Evolutionary conservation across 2,329 filamentous ascomycete species (phyloP).

Genomic region (Macrophomina phaseolina): DNA sequence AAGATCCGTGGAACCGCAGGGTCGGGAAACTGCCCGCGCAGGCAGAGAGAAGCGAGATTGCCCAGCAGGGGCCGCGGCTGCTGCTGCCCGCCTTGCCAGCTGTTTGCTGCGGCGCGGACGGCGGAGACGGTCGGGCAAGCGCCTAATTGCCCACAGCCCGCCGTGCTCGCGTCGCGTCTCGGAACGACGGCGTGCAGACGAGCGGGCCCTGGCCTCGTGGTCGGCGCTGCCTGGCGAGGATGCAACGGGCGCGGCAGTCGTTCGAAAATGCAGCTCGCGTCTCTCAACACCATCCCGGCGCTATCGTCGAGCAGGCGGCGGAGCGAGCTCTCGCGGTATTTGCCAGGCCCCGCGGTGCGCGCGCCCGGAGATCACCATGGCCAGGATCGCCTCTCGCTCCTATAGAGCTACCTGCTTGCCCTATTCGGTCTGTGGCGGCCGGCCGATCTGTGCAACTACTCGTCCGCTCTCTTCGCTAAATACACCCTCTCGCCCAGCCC

Average conservation of each 20-base stretch:
- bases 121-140: neutral
- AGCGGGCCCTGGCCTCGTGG: neutral
- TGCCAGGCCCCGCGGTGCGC: neutral
- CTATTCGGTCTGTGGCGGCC: neutral
- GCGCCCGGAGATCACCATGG: neutral
- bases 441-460: slow-evolving; percentile 10
- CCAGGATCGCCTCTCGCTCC: slow-evolving; percentile 9
- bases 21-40: neutral
- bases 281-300: neutral
- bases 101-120: neutral
- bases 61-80: neutral
- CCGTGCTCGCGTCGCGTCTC: slow-evolving; percentile 1
- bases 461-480: slow-evolving; percentile 20
- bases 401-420: neutral
- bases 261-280: too few species aligned
- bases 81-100: neutral
- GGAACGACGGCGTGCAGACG: neutral
- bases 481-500: slow-evolving; percentile 8
- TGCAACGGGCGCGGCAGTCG: too few species aligned
- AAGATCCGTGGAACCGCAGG: slow-evolving; percentile 10
- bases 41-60: slow-evolving; percentile 15
- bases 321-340: neutral
- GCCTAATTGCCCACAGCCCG: neutral
- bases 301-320: neutral
- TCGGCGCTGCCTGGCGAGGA: too few species aligned